Evolutionary conservation across 371 early-diverging fungal genomes (phyloP), one percentile per base, ranked within the genome.

Genomic region (Rhizopus arrhizus): DNA sequence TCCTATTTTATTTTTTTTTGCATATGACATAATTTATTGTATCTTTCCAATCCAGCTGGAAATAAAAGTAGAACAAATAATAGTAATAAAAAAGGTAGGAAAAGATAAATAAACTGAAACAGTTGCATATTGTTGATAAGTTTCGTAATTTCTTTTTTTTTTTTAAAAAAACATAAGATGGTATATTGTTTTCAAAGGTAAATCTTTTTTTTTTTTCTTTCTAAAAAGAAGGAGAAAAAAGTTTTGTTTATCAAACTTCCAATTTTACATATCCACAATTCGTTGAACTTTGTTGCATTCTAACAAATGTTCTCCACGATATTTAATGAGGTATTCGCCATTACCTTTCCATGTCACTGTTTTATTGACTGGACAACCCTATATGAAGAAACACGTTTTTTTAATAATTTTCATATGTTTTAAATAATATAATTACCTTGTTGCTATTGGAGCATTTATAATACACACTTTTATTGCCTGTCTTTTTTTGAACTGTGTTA

Each of bases 341-440:
- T 77, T 80, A 48, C 83, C 85, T 58, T 78, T 80, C 67, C 84
- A 80, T n/a, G 84, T 85, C 22, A 85, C 85, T 3, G 87, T 87
- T 61, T 87, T 87, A 64, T 87, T 87, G 2, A 87, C 87, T 46
- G 82, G 76, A 49, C 82, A 82, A 6, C 81, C 81, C 75, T 79
- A 53, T 22, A 53, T 31, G 51, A 16, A 61, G 33, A 58, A 45
- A 8, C 32, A 22, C 22, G 22, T 43, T 6, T 43, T 6, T 36
- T 9, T 36, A 9, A 36, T 6, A 36, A 13, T 13, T 13, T 43
- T 43, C 5, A 43, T n/a, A 43, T n/a, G 13, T 5, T 43, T 15
- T 13, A 43, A 43, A n/a, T 15, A 43, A 43, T n/a, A 13, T 43
- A 43, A 13, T 43, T 67, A 71, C 75, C 65, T 74, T 77, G 45